Evolutionary conservation across 345 rosid genomes (phyloP).

Genomic region (Theobroma cacao): DNA sequence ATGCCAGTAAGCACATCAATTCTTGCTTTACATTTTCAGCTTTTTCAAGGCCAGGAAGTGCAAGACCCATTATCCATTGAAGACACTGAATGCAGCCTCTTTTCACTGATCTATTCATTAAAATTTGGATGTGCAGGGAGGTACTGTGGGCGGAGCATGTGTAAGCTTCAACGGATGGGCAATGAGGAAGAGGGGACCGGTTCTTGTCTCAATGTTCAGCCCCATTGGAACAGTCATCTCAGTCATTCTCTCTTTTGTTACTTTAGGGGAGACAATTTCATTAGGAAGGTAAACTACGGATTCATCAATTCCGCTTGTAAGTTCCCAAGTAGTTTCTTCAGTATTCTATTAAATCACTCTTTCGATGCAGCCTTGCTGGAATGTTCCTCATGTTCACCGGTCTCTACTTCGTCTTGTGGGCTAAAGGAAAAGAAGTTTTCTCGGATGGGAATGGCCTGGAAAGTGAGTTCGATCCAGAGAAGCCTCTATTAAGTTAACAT

Average conservation of each 20-base stretch:
- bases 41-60: background rate
- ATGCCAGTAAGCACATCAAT: no score
- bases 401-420: constrained; percentile 84
- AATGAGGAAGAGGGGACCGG: constrained; percentile 88
- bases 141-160: constrained; percentile 59
- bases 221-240: constrained; percentile 73
- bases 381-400: constrained; percentile 85
- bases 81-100: background rate
- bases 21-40: background rate
- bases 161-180: constrained; percentile 95
- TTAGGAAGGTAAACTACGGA: constrained; percentile 59
- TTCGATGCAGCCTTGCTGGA: constrained; percentile 62
- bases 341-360: background rate
- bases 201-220: constrained; percentile 78
- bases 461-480: constrained; percentile 51
- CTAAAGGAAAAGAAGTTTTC: constrained; percentile 74
- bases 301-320: background rate
- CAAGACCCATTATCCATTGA: background rate
- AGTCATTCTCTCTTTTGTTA: constrained; percentile 50
- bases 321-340: background rate
- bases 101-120: background rate
- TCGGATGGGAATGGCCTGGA: constrained; percentile 23
- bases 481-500: constrained; percentile 67
- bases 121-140: constrained; percentile 45
- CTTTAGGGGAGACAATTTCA: constrained; percentile 58